Evolutionary conservation across 1,284 basidiomycete genomes (phyloP).

Genomic region (Austroboletus rostrupii): DNA sequence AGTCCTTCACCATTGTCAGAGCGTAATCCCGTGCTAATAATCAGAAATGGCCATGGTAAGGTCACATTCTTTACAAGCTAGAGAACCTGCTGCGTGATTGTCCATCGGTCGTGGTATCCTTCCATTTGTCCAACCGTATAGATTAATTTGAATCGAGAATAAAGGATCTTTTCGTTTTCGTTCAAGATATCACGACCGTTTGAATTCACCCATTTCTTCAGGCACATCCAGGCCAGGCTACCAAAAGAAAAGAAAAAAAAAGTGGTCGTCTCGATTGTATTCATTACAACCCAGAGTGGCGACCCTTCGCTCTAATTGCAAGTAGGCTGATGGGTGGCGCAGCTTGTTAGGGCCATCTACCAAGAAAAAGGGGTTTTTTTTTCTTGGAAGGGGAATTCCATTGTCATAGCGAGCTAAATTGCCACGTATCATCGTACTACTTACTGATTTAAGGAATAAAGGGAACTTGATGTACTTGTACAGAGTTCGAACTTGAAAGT

Average conservation of each 20-base stretch:
- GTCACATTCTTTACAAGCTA: too few relatives aligned
- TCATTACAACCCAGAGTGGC: background rate
- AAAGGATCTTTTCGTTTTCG: constrained; percentile 49
- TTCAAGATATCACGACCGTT: constrained; percentile 43
- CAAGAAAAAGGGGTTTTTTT: background rate
- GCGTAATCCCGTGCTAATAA: constrained; percentile 27
- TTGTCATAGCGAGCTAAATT: background rate
- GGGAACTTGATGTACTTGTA: background rate
- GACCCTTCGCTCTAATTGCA: background rate
- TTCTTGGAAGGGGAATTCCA: background rate
- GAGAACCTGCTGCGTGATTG: too few relatives aligned
- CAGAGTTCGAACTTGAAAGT: too few relatives aligned
- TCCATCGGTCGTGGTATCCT: constrained; percentile 42
- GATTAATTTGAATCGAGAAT: constrained; percentile 43
- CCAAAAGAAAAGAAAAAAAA: too few relatives aligned
- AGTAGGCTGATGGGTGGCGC: background rate
- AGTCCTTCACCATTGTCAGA: constrained; percentile 11
- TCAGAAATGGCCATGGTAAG: constrained; percentile 26
- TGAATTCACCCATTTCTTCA: constrained; percentile 34
- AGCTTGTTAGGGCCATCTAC: too few relatives aligned
- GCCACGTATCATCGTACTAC: background rate
- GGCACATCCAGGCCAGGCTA: constrained; percentile 10
- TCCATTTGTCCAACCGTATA: constrained; percentile 44
- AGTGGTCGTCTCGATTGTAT: background rate
- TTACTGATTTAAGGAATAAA: background rate